phyloP scores from a whole-genome alignment of 495 filamentous ascomycete genomes.

The Cercophora samala region DNA sequence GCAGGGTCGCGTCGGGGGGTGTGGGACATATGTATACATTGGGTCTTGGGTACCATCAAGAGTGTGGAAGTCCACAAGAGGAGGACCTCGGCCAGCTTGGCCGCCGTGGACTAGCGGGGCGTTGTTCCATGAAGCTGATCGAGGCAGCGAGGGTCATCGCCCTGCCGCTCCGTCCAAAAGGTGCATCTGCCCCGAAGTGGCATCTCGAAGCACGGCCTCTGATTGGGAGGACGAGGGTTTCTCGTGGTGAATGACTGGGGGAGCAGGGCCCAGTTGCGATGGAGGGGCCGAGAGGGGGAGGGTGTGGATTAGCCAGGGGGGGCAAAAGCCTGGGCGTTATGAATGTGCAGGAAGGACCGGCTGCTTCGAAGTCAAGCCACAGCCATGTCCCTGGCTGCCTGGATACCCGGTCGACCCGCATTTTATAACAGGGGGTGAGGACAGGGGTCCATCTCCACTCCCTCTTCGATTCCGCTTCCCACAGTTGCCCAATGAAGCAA shows the following conservation, averaged over 20 bases:
- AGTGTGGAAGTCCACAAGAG: constrained; percentile 7
- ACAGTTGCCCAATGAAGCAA: constrained; percentile 1
- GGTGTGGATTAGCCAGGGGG: constrained; percentile 13
- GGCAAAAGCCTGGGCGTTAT: not conserved
- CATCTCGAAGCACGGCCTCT: constrained; percentile 15
- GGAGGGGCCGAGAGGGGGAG: constrained; percentile 17
- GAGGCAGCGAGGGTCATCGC: constrained; percentile 17
- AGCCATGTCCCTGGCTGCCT: constrained; percentile 8
- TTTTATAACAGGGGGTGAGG: not conserved
- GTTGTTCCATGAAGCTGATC: constrained; percentile 20
- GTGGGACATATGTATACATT: constrained; percentile 23
- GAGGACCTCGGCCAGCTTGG: constrained; percentile 10
- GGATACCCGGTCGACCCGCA: not conserved
- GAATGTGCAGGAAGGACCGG: not conserved
- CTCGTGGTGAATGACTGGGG: constrained; percentile 17
- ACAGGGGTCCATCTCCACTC: not conserved
- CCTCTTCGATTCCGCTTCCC: not conserved
- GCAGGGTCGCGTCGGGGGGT: constrained; percentile 13
- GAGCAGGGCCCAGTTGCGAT: constrained; percentile 20
- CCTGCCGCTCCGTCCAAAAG: constrained; percentile 20
- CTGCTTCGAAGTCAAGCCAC: not conserved
- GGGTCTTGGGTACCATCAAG: not conserved
- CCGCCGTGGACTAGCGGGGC: constrained; percentile 6
- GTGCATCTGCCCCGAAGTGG: constrained; percentile 29
- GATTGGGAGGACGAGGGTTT: constrained; percentile 19